phyloP scores from a whole-genome alignment of 1,284 basidiomycete genomes.

The Melampsora medusae region DNA sequence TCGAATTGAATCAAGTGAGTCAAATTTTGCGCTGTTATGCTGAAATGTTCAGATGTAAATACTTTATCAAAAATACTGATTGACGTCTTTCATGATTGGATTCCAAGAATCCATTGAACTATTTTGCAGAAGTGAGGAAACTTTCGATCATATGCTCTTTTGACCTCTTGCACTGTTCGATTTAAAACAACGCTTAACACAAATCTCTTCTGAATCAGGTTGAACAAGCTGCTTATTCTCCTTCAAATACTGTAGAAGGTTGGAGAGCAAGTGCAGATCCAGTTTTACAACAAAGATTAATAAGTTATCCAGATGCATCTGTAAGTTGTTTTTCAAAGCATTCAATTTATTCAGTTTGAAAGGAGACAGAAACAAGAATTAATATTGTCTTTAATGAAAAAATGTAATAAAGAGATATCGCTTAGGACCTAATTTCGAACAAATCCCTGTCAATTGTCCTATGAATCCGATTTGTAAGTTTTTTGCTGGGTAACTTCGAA shows the following conservation, averaged over 20 bases:
- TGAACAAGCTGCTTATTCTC: conserved; percentile 71
- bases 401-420: conserved; percentile 55
- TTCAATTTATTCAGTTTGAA: no score
- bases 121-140: conserved; percentile 28
- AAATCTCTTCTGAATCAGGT: conserved; percentile 36
- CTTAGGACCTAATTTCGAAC: conserved; percentile 79
- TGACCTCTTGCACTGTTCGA: not conserved
- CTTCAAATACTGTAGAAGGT: conserved; percentile 79
- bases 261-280: conserved; percentile 85
- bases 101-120: conserved; percentile 18
- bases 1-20: conserved; percentile 20
- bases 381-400: no score
- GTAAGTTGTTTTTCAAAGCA: conserved; percentile 63
- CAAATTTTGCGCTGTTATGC: conserved; percentile 61
- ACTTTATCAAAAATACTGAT: not conserved
- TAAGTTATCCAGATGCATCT: conserved; percentile 93
- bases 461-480: conserved; percentile 59
- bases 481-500: conserved; percentile 49
- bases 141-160: not conserved
- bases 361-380: no score
- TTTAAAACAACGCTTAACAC: conserved; percentile 46
- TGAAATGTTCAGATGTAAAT: not conserved
- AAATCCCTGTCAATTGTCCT: conserved; percentile 82
- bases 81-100: not conserved
- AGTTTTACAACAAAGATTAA: conserved; percentile 84